Evolutionary conservation across 108 stramenopile genomes (phyloP), one percentile per base, ranked within the genome.

Genomic region (Nitzschia sp.): DNA sequence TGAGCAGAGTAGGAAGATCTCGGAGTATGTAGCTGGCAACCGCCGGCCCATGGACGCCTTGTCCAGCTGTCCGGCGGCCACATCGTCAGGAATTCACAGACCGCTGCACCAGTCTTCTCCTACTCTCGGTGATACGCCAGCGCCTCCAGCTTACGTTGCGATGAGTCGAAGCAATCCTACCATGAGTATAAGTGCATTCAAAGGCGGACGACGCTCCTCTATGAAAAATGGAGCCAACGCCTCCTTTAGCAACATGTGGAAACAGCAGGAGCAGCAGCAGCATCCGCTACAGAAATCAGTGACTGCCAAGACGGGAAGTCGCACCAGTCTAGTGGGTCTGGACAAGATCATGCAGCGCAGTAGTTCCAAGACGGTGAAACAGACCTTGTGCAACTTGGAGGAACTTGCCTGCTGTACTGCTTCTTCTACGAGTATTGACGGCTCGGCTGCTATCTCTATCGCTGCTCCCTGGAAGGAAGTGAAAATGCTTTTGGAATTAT

Each of bases 311-410:
- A 4, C 48, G 8, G 19, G 19, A 22, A 4, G 48, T 50, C 48
- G 48, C 13, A 50, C 8, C 48, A 19, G 16, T 4, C 13, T 50
- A 4, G 48, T 50, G 48, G 48, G 48, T n/a, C 19, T 50, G 19
- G 48, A 61, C 44, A 61, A 38, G n/a, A 41, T 61, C n/a, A 41
- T 61, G 8, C 60, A 61, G 45, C 60, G 60, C 22, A 61, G 60
- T 26, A 41, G 60, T 41, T 31, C 60, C 41, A 61, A 61, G 41
- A 32, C 21, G 17, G 60, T 61, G 1, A 61, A 61, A 25, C 32
- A 41, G 23, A 61, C 25, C 16, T 25, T 61, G 9, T 30, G 15
- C 5, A 4, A 28, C 9, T 31, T 56, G 55, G 30, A 56, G 17
- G 28, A 5, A 5, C 9, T 56, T 22, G 9, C 16, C 19, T 8